Base-by-base conservation (phyloP, 768 basidiomycete genomes). In the Tricholoma terreum region DNA sequence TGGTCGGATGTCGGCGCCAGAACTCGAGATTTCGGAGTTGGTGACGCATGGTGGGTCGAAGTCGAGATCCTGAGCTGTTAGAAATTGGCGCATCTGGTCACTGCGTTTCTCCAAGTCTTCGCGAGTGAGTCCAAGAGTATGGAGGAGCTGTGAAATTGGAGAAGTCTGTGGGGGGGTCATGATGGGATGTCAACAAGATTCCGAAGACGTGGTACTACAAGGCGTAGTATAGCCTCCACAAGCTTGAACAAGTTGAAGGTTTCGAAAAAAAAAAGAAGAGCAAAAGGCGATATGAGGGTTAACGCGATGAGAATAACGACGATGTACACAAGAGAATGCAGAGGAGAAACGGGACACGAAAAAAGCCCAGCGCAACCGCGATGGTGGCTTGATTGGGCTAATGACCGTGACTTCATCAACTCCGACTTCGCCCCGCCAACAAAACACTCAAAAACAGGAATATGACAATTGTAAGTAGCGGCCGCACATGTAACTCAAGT, bases 81-180 rank as follows among this genome's bases (percentile, higher is more conserved):
- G 78, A 75, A 89, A 90, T 63, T 84, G 84, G 52, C 89, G 86
- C 89, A 92, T 91, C 69, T 90, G 82, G 73, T 86, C 80, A 65
- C 85, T 89, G 67, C 83, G 87, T 67, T 82, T 79, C 63, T 77
- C 69, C 56, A 92, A 75, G 73, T 91, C 90, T 65, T 89, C 84
- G 70, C 87, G 82, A 62, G 90, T 90, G 66, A 92, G 79, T 52
- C 89, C 89, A 40, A 92, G 78, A 15, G 84, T 83, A 63, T 82
- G 77, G 34, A 92, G 74, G 21, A 92, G 80, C 63, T 85, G 83
- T 31, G 87, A 87, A 27, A 90, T 89, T 34, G 90, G 90, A 7
- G 89, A 91, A 51, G 69, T 69, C 59, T 77, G 71, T 52, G 65
- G 72, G 60, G 77, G 71, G 35, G 72, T 65, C 79, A 81, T 81